phyloP scores from a whole-genome alignment of 169 alveolate genomes.

The Plasmodium relictum region DNA sequence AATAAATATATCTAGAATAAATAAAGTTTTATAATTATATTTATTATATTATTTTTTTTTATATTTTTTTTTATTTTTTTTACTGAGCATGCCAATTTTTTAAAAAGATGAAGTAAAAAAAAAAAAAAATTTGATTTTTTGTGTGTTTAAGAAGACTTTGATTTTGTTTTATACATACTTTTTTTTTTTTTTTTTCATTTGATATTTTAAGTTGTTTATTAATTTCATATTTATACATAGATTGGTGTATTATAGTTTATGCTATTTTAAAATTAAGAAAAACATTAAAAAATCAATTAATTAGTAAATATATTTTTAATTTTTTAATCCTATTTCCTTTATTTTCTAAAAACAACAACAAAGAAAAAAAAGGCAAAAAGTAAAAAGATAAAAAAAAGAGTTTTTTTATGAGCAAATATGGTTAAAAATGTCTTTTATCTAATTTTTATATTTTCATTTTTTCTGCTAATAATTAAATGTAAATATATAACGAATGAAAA shows the following conservation, averaged over 20 bases:
- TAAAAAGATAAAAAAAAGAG: not conserved
- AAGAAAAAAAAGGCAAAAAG: not conserved
- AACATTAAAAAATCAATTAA: no score
- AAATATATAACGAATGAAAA: constrained; percentile 33
- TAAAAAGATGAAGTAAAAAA: not conserved
- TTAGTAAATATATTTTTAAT: no score
- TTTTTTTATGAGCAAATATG: constrained; percentile 43
- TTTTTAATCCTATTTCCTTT: no score
- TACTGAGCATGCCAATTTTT: not conserved
- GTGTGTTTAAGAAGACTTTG: no score
- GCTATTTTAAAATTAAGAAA: no score
- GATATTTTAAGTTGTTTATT: no score
- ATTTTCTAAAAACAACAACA: not conserved
- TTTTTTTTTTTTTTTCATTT: no score
- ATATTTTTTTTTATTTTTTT: not conserved
- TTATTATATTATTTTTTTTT: constrained; percentile 10
- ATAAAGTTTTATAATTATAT: no score
- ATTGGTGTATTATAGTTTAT: no score
- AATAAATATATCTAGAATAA: not conserved
- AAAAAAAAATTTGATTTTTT: no score
- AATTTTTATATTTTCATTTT: constrained; percentile 42
- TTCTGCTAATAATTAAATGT: constrained; percentile 63
- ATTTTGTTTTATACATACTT: no score
- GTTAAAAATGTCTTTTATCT: constrained; percentile 73
- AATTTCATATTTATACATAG: no score